Base-by-base conservation (phyloP, 73 alveolate species). In the Symbiodinium pilosum region DNA sequence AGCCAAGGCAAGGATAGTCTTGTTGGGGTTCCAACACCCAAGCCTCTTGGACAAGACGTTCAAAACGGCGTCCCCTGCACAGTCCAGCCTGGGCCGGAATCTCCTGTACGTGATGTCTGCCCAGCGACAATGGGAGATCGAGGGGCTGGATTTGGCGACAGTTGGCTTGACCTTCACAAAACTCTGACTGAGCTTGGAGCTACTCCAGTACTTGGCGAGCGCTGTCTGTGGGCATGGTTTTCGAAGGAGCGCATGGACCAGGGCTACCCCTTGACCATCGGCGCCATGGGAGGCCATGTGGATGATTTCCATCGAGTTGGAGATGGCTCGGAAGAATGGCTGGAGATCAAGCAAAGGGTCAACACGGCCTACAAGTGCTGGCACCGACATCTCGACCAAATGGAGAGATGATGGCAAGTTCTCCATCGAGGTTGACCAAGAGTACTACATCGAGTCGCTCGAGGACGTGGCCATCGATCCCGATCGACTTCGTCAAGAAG, bases 251-350 rank as follows among this genome's bases (percentile, higher is more conserved):
- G n/a, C 12, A 11, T 2, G 84, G 84, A 69, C 43, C 43, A 21
- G 8, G 84, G 18, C 43, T 12, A 5, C 20, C 84, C 84, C 4
- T 43, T 2, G 4, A 21, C n/a, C 8, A 5, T 69, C 18, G 84
- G 84, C 4, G 42, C 42, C 4, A 69, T 69, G 84, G 84, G 84
- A 5, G 84, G 84, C 43, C 84, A 69, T 20, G 43, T 69, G 41
- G 84, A 69, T 69, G 84, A 69, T 21, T 69, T 69, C 43, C 43
- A 69, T 69, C 84, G 84, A 24, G 9, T 28, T 69, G 84, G 84
- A 5, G 42, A 69, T 69, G 36, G 9, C 43, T 69, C 84, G 3
- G 43, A 7, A 3, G 84, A 69, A 32, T 69, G 84, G 84, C 9
- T n/a, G 18, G 43, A 69, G 4, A 69, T 69, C 43, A 5, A 21